Evolutionary conservation across 345 rosid species (phyloP).

Genomic region (Limnanthes douglasii): DNA sequence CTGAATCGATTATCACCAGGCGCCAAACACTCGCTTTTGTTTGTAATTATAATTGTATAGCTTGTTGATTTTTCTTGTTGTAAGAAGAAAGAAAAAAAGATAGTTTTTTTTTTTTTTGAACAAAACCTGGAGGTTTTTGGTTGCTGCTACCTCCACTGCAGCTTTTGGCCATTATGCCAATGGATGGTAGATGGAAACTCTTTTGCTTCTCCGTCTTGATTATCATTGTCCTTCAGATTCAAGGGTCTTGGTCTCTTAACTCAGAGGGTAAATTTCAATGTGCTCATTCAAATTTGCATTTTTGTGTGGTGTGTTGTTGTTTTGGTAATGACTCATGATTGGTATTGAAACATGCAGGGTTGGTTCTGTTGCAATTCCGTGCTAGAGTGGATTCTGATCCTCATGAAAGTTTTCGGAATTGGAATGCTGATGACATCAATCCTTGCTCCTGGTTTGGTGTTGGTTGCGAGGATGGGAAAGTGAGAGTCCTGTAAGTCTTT

Average conservation of each 20-base stretch:
- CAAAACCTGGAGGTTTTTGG: slow-evolving; percentile 60
- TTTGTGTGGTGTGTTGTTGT: too few species aligned
- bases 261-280: slow-evolving; percentile 56
- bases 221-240: slow-evolving; percentile 23
- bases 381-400: slow-evolving; percentile 54
- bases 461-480: slow-evolving; percentile 49
- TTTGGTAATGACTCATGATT: slow-evolving; percentile 5
- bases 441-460: slow-evolving; percentile 76
- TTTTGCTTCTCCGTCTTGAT: slow-evolving; percentile 34
- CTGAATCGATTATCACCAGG: slow-evolving; percentile 20
- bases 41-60: not conserved
- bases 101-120: slow-evolving; percentile 7
- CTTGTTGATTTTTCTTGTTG: not conserved
- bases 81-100: not conserved
- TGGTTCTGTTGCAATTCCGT: slow-evolving; percentile 51
- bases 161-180: slow-evolving; percentile 24
- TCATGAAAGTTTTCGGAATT: slow-evolving; percentile 40
- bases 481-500: slow-evolving; percentile 80
- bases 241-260: slow-evolving; percentile 30
- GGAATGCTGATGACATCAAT: slow-evolving; percentile 34
- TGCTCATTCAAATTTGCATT: too few species aligned
- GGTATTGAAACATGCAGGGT: slow-evolving; percentile 37
- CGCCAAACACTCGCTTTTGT: slow-evolving; percentile 14
- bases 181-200: slow-evolving; percentile 73
- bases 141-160: too few species aligned